A percentile compares a stretch with the other conserved stretches of the same genome.
phyloP scores from a whole-genome alignment of 2,329 filamentous ascomycete genomes.

The Penicillium aurantiogriseum region DNA sequence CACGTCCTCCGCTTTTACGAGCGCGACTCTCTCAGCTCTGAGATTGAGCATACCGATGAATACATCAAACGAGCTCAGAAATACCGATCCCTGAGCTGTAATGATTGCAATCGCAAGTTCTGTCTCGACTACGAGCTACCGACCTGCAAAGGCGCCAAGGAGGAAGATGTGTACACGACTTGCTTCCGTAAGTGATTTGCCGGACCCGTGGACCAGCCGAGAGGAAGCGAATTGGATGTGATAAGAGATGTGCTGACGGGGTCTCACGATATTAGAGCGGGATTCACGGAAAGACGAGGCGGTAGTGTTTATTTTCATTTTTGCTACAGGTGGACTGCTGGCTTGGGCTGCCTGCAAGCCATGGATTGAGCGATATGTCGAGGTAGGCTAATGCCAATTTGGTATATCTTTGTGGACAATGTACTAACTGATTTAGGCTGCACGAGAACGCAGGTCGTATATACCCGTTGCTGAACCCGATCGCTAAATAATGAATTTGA shows the following conservation, averaged over 20 bases:
- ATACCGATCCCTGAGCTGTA: conserved; percentile 54
- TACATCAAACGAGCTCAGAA: conserved; percentile 31
- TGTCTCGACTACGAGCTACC: conserved; percentile 62
- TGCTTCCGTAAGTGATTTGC: conserved; percentile 56
- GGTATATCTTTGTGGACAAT: background rate
- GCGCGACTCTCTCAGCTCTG: conserved; percentile 16
- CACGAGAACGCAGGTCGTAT: conserved; percentile 51
- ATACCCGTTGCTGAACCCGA: conserved; percentile 48
- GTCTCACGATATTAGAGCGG: conserved; percentile 47
- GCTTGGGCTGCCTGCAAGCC: conserved; percentile 61
- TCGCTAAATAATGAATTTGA: background rate
- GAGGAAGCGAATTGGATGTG: background rate
- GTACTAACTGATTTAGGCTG: conserved; percentile 36
- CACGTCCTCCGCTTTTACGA: conserved; percentile 23
- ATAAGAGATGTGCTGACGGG: background rate
- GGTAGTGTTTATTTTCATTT: conserved; percentile 65
- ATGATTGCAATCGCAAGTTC: conserved; percentile 67
- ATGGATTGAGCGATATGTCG: conserved; percentile 57
- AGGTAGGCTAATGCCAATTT: conserved; percentile 40
- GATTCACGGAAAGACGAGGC: conserved; percentile 67
- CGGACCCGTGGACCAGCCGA: background rate
- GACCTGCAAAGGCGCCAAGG: conserved; percentile 60
- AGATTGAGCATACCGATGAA: conserved; percentile 10
- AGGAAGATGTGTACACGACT: conserved; percentile 63
- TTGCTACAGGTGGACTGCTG: conserved; percentile 60